Evolutionary conservation across 257 asterid genomes (phyloP).

Genomic region (Parsonsia alboflavescens): DNA sequence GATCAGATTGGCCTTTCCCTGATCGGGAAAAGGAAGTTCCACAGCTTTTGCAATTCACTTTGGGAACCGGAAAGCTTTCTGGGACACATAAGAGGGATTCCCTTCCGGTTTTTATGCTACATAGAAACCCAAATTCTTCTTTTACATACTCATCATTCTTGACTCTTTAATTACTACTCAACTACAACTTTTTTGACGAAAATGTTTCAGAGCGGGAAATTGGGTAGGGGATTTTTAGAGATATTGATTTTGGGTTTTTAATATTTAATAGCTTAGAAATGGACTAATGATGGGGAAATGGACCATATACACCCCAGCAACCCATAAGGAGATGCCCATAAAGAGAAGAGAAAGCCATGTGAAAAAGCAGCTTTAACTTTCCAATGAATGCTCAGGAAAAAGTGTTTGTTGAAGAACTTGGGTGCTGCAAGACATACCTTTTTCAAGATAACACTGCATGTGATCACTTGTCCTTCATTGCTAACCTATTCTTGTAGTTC

Average conservation of each 20-base stretch:
- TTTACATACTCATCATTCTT: too few relatives aligned
- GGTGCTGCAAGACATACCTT: not conserved
- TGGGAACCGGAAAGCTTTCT: not conserved
- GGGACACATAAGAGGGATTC: not conserved
- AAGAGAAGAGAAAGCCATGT: slow-evolving; percentile 31
- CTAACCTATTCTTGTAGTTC: slow-evolving; percentile 4
- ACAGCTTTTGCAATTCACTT: not conserved
- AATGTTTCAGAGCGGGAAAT: too few relatives aligned
- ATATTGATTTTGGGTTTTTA: not conserved
- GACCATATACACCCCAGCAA: slow-evolving; percentile 6
- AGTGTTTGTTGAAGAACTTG: not conserved
- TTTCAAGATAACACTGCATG: slow-evolving; percentile 1
- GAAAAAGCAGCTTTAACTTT: slow-evolving; percentile 38
- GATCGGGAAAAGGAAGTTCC: not conserved
- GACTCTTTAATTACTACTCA: too few relatives aligned
- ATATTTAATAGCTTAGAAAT: not conserved
- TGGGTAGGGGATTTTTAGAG: not conserved
- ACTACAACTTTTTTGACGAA: not conserved
- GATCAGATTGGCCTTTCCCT: not conserved
- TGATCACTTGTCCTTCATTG: slow-evolving; percentile 12
- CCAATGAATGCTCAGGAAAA: not conserved
- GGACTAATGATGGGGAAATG: slow-evolving; percentile 15
- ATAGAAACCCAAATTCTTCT: too few relatives aligned
- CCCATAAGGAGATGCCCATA: slow-evolving; percentile 8
- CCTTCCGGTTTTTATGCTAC: not conserved